Percentiles rank a stretch among this genome's conserved stretches.
These are phyloP conservation scores for Microsporum audouinii DNA, from an alignment of 2,329 filamentous ascomycete genomes.

Conservation along the genomic window DNA sequence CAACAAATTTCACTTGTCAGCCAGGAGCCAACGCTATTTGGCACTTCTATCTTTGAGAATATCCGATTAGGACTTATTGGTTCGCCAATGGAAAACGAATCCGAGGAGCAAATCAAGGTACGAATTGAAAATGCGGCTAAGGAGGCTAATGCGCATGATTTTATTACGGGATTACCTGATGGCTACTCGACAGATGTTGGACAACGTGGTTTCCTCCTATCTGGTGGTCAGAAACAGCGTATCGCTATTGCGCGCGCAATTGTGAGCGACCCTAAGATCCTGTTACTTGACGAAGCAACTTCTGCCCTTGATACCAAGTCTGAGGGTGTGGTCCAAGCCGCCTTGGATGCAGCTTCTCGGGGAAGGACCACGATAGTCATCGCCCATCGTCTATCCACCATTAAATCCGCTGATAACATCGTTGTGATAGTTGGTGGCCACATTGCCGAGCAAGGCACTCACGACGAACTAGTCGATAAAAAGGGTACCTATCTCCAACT, in stretches of 20 bases:
- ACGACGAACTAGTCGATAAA: conserved; percentile 62
- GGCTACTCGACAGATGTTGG: conserved; percentile 93
- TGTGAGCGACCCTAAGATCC: conserved; percentile 80
- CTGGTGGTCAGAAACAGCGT: conserved; percentile 91
- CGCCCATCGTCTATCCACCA: conserved; percentile 87
- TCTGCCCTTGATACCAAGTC: conserved; percentile 89
- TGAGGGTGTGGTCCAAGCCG: conserved; percentile 86
- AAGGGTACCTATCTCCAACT: conserved; percentile 69
- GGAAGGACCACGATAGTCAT: conserved; percentile 93
- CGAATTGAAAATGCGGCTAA: conserved; percentile 70
- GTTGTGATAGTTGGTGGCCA: conserved; percentile 76
- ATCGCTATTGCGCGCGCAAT: conserved; percentile 88
- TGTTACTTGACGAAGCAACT: conserved; percentile 90
- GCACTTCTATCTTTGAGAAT: conserved; percentile 78
- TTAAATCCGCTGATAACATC: conserved; percentile 89
- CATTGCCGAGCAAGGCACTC: conserved; percentile 88
- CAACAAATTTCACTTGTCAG: conserved; percentile 87
- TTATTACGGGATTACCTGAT: conserved; percentile 69
- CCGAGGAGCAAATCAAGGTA: conserved; percentile 55
- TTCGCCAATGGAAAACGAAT: conserved; percentile 58
- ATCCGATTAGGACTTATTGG: conserved; percentile 86
- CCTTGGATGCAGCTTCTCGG: conserved; percentile 71
- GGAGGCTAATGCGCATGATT: conserved; percentile 90
- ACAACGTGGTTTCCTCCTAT: conserved; percentile 82
- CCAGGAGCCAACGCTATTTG: conserved; percentile 85